Percentiles rank a stretch among this genome's conserved stretches.
Conservation (phyloP, 768 basidiomycete genomes). For the Phaeotremella skinneri region DNA sequence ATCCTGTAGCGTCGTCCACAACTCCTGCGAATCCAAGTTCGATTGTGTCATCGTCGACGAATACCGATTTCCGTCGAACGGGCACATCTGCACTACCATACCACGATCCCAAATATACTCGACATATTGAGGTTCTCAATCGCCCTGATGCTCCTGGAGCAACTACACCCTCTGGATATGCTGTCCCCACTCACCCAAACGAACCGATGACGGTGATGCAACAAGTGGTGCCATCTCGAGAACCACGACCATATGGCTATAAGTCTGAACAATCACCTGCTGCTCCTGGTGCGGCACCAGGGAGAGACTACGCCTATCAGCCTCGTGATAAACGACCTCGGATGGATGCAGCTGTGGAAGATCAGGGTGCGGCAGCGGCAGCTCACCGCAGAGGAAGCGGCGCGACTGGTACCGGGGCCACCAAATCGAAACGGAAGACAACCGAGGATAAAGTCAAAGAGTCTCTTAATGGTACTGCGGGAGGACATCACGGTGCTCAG, state of each 20-base stretch:
- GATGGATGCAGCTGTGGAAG: constrained; percentile 47
- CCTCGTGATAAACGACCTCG: constrained; percentile 36
- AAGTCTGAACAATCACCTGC: constrained; percentile 26
- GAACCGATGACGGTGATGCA: constrained; percentile 21
- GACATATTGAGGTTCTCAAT: constrained; percentile 36
- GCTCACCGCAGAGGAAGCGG: constrained; percentile 26
- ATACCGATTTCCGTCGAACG: not conserved
- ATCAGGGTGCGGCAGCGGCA: constrained; percentile 10
- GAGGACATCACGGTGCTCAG: not conserved
- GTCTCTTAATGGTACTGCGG: constrained; percentile 6
- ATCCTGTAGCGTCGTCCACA: not conserved
- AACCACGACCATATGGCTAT: constrained; percentile 44
- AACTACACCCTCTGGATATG: not conserved
- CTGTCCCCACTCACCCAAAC: constrained; percentile 9
- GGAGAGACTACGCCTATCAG: constrained; percentile 34
- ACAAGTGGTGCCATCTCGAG: constrained; percentile 39
- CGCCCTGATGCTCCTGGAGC: constrained; percentile 13
- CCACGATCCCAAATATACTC: constrained; percentile 9
- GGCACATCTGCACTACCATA: constrained; percentile 1
- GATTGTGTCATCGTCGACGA: not conserved
- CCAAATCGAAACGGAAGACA: constrained; percentile 26
- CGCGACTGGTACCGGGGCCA: not conserved
- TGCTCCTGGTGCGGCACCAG: constrained; percentile 12
- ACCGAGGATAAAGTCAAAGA: constrained; percentile 29
- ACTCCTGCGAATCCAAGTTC: not conserved